Base-by-base conservation (phyloP, 2,329 filamentous ascomycete species). In the Zymoseptoria crescenta region DNA sequence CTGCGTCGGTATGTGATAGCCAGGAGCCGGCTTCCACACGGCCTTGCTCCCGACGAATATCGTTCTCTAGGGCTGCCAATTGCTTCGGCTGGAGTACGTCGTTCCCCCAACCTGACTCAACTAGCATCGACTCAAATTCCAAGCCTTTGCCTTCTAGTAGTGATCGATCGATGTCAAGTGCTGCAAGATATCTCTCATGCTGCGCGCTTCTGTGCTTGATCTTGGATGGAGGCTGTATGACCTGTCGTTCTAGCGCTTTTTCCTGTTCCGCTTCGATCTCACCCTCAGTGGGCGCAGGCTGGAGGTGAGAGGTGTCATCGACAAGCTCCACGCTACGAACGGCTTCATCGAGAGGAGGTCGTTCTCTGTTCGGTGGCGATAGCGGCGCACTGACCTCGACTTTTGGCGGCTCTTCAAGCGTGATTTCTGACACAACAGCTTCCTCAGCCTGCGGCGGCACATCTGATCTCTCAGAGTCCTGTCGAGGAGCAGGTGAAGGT, bases 11-110 rank as follows among this genome's bases (percentile, higher is more conserved):
- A 61, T 93, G 87, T 55, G 88, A 87, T 53, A 97, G 80, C 92
- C 93, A 97, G 61, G 90, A 92, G 58, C 91, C 93, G 54, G 92
- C 92, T 75, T 96, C 93, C 2, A 93, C 88, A 65, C 91, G 89
- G 64, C 91, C 91, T 59, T 96, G 83, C 71, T 96, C 92, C 62
- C 91, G 85, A 56, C 93, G 89, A 57, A 96, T 81, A 64, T 96
- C 91, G 10, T 83, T 79, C 75, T 92, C 90, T 70, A 96, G 81
- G 56, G 89, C 85, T 55, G 95, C 89, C 57, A 93, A 85, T 61
- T 85, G 88, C 64, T 87, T 86, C 52, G 85, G 80, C 56, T 89
- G 85, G 73, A 91, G 86, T 64, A 89, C 82, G 54, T 87, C 85
- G 53, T 88, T 89, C 21, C 90, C 86, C 91, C 91, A 96, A 35